A percentile compares a stretch with the other conserved stretches of the same genome.
phyloP scores from a whole-genome alignment of 1,284 basidiomycete genomes.

The Ustilago cynodontis region DNA sequence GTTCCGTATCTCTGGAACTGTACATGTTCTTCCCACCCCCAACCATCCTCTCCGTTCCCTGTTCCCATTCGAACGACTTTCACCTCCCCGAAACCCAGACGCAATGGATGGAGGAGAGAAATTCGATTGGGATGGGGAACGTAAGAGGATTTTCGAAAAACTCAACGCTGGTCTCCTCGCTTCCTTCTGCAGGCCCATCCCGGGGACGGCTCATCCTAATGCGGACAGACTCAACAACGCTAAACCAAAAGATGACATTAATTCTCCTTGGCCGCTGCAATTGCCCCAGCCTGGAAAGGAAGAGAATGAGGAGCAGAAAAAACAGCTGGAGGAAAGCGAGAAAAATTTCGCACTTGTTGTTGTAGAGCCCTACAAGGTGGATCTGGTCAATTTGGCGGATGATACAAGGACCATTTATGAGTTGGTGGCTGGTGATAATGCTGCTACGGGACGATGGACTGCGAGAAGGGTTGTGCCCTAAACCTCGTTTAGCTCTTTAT shows the following conservation, averaged over 20 bases:
- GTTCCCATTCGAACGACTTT: slow-evolving; percentile 51
- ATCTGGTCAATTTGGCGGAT: slow-evolving; percentile 65
- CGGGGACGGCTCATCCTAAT: slow-evolving; percentile 63
- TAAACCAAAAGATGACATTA: slow-evolving; percentile 39
- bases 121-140: slow-evolving; percentile 70
- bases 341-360: slow-evolving; percentile 68
- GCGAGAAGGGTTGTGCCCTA: slow-evolving; percentile 65
- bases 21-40: slow-evolving; percentile 65
- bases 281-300: slow-evolving; percentile 63
- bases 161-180: slow-evolving; percentile 69
- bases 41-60: slow-evolving; percentile 40
- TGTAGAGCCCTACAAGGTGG: slow-evolving; percentile 67
- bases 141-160: slow-evolving; percentile 69
- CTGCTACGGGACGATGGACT: slow-evolving; percentile 55
- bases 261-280: slow-evolving; percentile 60
- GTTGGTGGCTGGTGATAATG: slow-evolving; percentile 35
- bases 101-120: slow-evolving; percentile 29
- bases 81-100: slow-evolving; percentile 33
- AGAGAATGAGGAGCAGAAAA: slow-evolving; percentile 63
- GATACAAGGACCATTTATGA: slow-evolving; percentile 64
- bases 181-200: slow-evolving; percentile 69
- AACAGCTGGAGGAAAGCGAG: slow-evolving; percentile 57
- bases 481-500: too few relatives aligned
- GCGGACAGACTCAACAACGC: slow-evolving; percentile 17
- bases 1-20: slow-evolving; percentile 67